Base-by-base conservation (phyloP, 116 monocot genomes). In the Trichopus zeylanicus region DNA sequence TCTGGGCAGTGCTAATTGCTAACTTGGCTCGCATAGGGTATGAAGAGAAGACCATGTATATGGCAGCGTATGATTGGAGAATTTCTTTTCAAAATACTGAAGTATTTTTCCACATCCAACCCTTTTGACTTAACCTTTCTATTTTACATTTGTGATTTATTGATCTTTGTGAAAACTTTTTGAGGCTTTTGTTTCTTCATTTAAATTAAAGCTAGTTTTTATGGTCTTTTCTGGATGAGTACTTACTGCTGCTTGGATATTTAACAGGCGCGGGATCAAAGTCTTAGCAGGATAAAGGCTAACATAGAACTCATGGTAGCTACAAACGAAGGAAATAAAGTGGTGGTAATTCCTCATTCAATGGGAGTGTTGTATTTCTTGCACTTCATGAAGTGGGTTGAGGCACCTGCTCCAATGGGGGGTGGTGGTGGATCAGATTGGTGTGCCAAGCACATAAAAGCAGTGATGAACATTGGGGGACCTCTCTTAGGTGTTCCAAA, bases 321-420 rank as follows among this genome's bases (percentile, higher is more conserved):
- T 27, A 66, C 51, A 20, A 65, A 52, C 34, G 61, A 65, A 65
- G 57, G 35, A n/a, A 65, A 38, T 33, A 72, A 65, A 34, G 72
- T 59, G 8, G 72, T 72, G 1, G 65, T 72, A 12, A 48, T 72
- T 35, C 72, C 72, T 11, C 65, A 72, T 24, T 72, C 72, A 4
- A 60, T 51, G 66, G 72, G 72, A 26, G 57, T 48, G 31, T 34
- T 73, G 2, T 73, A 73, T 60, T 73, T 73, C 53, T 31, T 65
- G 16, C 72, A 73, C 57, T 73, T 73, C 42, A 29, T 73, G 24
- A 73, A 73, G 26, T 73, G 72, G 72, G 73, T 73, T 32, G 73
- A 73, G 55, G 53, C 73, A 24, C 66, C 66, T 0, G 32, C 51
- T 18, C 61, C 72, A 3, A 52, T 73, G 28, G 72, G 72, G 2